Conservation (phyloP, 306 rosid species). For the Trichosanthes truncata region DNA sequence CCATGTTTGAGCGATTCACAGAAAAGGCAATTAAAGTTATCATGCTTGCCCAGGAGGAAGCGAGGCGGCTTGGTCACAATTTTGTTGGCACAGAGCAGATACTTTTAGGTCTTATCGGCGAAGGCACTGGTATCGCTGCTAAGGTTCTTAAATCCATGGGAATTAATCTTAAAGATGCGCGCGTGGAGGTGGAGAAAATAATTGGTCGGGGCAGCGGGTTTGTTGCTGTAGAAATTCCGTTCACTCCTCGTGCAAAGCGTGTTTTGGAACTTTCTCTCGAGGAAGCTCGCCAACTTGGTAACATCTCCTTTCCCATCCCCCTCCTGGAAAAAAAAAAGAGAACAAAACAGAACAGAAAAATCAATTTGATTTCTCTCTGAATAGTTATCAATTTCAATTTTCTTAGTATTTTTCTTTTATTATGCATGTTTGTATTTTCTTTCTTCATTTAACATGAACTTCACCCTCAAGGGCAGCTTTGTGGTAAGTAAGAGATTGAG, state of each 20-base stretch:
- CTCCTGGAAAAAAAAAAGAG: not conserved
- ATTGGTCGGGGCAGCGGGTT: constrained; percentile 99
- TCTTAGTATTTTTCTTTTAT: not conserved
- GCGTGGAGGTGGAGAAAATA: constrained; percentile 96
- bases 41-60: constrained; percentile 99
- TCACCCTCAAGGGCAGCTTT: not conserved
- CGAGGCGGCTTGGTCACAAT: constrained; percentile 96
- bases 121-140: constrained; percentile 97
- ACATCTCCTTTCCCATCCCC: not conserved
- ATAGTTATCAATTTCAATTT: not conserved
- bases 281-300: constrained; percentile 99
- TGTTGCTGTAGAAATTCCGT: constrained; percentile 96
- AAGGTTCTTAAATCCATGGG: constrained; percentile 98
- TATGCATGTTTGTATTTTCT: not conserved
- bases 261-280: constrained; percentile 93
- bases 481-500: not conserved
- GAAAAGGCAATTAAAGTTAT: constrained; percentile 96
- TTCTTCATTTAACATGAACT: not conserved
- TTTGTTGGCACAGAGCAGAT: constrained; percentile 99
- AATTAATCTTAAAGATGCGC: constrained; percentile 93
- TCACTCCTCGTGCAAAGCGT: constrained; percentile 98
- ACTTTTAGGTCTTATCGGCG: constrained; percentile 96
- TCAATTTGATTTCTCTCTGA: not conserved
- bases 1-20: constrained; percentile 98
- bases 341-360: not conserved